These are phyloP conservation scores for Hypocrella siamensis DNA, from an alignment of 2,329 filamentous ascomycete species.

Conservation along the genomic window DNA sequence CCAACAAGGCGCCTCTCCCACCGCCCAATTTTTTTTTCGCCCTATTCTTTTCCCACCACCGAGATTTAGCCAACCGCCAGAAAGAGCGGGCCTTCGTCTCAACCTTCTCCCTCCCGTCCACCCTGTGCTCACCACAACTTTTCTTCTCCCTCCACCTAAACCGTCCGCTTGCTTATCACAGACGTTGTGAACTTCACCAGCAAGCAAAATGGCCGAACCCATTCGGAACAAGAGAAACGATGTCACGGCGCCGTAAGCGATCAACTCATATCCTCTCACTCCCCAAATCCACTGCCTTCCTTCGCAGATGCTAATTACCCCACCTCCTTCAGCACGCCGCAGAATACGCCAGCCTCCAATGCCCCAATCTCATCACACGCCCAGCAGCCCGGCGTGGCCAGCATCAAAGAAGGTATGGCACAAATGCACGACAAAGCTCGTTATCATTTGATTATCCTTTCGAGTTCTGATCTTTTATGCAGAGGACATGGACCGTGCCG, in stretches of 20 bases:
- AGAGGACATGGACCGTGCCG: slow-evolving; percentile 83
- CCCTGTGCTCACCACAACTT: slow-evolving; percentile 10
- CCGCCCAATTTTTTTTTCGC: slow-evolving; percentile 16
- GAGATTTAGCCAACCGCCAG: slow-evolving; percentile 22
- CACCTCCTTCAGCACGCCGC: slow-evolving; percentile 60
- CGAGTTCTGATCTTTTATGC: slow-evolving; percentile 6
- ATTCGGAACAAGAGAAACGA: slow-evolving; percentile 49
- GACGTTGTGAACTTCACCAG: slow-evolving; percentile 3
- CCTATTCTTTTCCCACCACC: slow-evolving; percentile 18
- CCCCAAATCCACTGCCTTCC: too few species aligned
- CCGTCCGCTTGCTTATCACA: slow-evolving; percentile 7
- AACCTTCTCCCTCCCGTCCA: slow-evolving; percentile 16
- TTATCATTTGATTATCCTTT: not conserved
- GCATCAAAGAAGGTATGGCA: slow-evolving; percentile 87
- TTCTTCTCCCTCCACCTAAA: slow-evolving; percentile 13
- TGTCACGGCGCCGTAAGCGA: slow-evolving; percentile 41
- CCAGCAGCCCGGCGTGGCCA: slow-evolving; percentile 82
- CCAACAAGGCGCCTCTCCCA: slow-evolving; percentile 15
- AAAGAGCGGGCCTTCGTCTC: slow-evolving; percentile 13
- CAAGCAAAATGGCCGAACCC: slow-evolving; percentile 41
- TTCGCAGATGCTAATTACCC: slow-evolving; percentile 20
- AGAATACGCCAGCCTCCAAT: slow-evolving; percentile 92
- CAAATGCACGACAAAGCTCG: slow-evolving; percentile 1
- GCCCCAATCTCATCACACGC: slow-evolving; percentile 96
- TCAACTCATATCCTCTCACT: slow-evolving; percentile 4